Evolutionary conservation across 2,329 filamentous ascomycete species (phyloP).

Genomic region (Cercospora sp.): DNA sequence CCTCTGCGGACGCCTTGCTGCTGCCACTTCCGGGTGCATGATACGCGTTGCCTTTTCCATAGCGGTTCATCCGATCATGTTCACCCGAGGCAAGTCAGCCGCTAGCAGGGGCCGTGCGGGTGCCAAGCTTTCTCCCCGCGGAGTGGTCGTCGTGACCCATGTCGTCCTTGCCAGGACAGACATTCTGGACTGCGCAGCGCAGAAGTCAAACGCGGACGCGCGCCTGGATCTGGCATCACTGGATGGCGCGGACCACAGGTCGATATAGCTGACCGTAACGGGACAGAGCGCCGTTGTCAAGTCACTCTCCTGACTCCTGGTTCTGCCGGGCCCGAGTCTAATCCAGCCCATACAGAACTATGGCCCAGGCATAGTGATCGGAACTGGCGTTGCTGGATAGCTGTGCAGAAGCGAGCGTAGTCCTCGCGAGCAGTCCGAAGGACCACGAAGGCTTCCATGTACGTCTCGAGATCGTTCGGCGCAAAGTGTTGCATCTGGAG

Average conservation of each 20-base stretch:
- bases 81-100: not conserved
- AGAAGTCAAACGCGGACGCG: not conserved
- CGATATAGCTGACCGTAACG: not conserved
- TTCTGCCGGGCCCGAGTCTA: not conserved
- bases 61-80: not conserved
- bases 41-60: not conserved
- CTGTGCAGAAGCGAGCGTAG: constrained; percentile 6
- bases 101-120: not conserved
- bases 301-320: not conserved
- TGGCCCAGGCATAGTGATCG: not conserved
- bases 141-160: not conserved
- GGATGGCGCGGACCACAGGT: not conserved
- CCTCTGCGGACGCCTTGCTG: no score
- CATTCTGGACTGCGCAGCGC: not conserved
- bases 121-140: not conserved
- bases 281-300: not conserved
- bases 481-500: constrained; percentile 12
- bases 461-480: constrained; percentile 11
- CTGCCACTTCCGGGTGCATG: not conserved
- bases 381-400: not conserved
- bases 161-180: not conserved
- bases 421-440: constrained; percentile 19
- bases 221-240: not conserved
- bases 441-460: constrained; percentile 19
- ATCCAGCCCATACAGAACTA: not conserved